Conservation (phyloP, 345 rosid species). For the Dipteronia sinensis region DNA sequence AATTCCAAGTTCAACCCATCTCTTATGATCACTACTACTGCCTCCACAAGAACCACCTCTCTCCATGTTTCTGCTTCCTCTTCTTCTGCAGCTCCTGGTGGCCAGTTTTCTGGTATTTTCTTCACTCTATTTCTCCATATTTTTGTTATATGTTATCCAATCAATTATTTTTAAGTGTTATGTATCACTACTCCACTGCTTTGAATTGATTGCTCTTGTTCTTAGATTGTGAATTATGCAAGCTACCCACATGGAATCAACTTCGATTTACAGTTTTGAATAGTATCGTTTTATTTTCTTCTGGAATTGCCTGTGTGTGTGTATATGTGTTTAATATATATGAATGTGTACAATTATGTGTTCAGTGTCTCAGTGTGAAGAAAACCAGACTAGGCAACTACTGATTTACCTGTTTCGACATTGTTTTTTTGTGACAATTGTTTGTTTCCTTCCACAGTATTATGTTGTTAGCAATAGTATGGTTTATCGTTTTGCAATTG, state of each 20-base stretch:
- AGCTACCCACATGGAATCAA: not conserved
- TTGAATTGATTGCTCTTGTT: not conserved
- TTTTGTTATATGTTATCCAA: not conserved
- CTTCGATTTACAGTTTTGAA: not conserved
- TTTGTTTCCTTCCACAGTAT: not conserved
- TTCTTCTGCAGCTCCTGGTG: constrained; percentile 11
- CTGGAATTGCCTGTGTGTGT: not conserved
- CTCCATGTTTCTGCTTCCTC: constrained; percentile 9
- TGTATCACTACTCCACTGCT: not conserved
- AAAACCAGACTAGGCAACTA: not conserved
- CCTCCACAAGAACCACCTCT: not conserved
- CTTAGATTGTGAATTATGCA: not conserved
- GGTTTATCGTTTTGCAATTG: not conserved
- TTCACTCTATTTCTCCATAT: not conserved
- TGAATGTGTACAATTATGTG: not conserved
- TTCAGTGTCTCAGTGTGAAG: not conserved
- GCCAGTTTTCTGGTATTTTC: not conserved
- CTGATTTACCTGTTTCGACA: not conserved
- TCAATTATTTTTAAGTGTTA: not conserved
- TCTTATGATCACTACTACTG: not conserved
- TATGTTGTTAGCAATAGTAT: not conserved
- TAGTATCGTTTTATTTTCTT: not conserved
- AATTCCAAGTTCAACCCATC: not conserved
- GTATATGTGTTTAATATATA: not conserved
- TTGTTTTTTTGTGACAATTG: not conserved